Evolutionary conservation across 1,284 basidiomycete genomes (phyloP).

Genomic region (Clitocybe nebularis): DNA sequence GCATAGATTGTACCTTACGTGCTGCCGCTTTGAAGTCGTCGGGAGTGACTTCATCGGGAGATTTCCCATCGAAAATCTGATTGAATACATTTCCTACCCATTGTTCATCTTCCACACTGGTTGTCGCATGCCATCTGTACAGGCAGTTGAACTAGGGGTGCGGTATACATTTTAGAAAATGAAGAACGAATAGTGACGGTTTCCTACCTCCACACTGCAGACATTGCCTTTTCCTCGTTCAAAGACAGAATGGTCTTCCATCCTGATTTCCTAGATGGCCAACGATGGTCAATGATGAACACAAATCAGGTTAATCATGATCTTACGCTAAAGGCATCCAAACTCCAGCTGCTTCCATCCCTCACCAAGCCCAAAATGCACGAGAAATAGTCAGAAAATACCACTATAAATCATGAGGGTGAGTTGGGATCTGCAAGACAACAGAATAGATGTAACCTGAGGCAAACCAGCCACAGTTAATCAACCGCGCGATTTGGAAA

Average conservation of each 20-base stretch:
- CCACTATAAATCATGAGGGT: slow-evolving; percentile 28
- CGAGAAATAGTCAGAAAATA: slow-evolving; percentile 77
- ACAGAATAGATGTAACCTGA: slow-evolving; percentile 28
- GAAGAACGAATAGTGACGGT: neutral
- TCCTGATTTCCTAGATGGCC: slow-evolving; percentile 53
- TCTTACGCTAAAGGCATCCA: slow-evolving; percentile 62
- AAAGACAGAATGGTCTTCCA: slow-evolving; percentile 55
- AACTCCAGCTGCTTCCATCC: slow-evolving; percentile 65
- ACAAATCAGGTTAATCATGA: neutral
- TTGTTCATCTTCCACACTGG: slow-evolving; percentile 62
- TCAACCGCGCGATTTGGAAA: slow-evolving; percentile 73
- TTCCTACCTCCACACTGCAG: slow-evolving; percentile 68
- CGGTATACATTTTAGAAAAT: slow-evolving; percentile 3
- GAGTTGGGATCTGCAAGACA: neutral
- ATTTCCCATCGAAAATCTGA: slow-evolving; percentile 51
- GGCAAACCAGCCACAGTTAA: slow-evolving; percentile 79
- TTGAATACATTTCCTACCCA: slow-evolving; percentile 55
- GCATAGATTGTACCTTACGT: slow-evolving; percentile 31
- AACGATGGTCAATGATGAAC: neutral
- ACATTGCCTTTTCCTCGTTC: slow-evolving; percentile 75
- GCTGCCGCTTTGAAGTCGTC: slow-evolving; percentile 57
- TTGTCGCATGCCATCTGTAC: slow-evolving; percentile 81
- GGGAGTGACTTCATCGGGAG: slow-evolving; percentile 49
- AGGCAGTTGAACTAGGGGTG: slow-evolving; percentile 69
- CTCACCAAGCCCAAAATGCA: slow-evolving; percentile 70